Conservation (phyloP, 371 early-diverging fungal genomes). For the Mortierella sp. region DNA sequence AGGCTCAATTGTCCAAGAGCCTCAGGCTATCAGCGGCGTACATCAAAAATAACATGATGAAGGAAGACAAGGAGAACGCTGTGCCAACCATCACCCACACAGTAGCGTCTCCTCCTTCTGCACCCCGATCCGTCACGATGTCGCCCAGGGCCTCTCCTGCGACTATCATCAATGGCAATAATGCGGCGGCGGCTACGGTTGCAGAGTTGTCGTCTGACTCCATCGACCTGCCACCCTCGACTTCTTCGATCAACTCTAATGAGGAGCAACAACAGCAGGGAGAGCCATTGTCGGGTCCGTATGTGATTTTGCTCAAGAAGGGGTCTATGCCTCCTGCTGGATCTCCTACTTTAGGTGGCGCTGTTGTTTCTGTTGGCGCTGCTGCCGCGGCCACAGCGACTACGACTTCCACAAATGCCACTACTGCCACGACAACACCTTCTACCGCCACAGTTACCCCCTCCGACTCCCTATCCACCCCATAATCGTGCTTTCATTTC, state of each 20-base stretch:
- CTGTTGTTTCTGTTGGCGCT: not conserved
- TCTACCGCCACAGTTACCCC: not conserved
- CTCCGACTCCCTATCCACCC: not conserved
- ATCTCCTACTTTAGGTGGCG: not conserved
- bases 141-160: not conserved
- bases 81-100: constrained; percentile 27
- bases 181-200: not conserved
- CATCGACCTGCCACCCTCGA: constrained; percentile 6
- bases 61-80: constrained; percentile 31
- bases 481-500: not conserved
- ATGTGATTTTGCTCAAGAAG: constrained; percentile 42
- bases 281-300: constrained; percentile 34
- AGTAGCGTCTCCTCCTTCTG: constrained; percentile 1
- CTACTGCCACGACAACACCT: not conserved
- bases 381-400: not conserved
- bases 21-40: constrained; percentile 47
- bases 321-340: constrained; percentile 4
- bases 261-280: not conserved
- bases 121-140: not conserved
- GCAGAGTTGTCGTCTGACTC: not conserved
- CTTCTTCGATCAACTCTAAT: not conserved
- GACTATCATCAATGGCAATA: no score
- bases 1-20: constrained; percentile 50
- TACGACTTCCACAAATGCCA: not conserved
- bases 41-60: constrained; percentile 53